Evolutionary conservation across 495 filamentous ascomycete genomes (phyloP), one percentile per base, ranked within the genome.

Genomic region (Trichocladium uniseriatum): DNA sequence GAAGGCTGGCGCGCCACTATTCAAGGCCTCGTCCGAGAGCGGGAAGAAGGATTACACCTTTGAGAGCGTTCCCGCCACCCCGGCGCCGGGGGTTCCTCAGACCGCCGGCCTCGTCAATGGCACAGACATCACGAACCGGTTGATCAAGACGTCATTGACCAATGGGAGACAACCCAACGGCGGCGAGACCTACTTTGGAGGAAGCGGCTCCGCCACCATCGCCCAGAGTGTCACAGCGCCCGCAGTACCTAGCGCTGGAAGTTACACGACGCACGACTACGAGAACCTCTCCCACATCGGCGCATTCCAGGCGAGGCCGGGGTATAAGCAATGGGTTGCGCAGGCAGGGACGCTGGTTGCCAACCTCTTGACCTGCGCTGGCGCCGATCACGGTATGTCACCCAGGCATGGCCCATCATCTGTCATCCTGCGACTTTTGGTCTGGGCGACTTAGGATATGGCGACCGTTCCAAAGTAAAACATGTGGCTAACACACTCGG

Each of bases 241-340:
- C 14, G 58, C 63, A 38, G 67, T 62, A 58, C 71, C 66, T 53
- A 71, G 67, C 49, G 43, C 43, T 3, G 63, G 58, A 31, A 64
- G 54, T 40, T 79, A 71, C 57, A 77, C 74, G 29, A 74, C 76
- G 14, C 76, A 81, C 53, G 76, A 83, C 54, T 71, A 73, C 48
- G 77, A 82, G 47, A 78, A 78, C 43, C 67, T 69, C 9, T 73
- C 71, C 24, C 65, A 73, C 38, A 53, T 71, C n/a, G 69, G 64
- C n/a, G 70, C 74, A 34, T 95, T 95, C 69, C 71, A 85, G 54
- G 83, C 88, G 1, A 87, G 88, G 54, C 86, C 89, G 1, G 92
- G 92, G 14, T 98, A 97, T 63, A 94, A 90, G 68, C 87, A 94
- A 72, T 97, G 94, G 92, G 89, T 98, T 55, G 92, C 92, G 20